Conservation (phyloP, 1,284 basidiomycete species). For the Lentinus polychrous region DNA sequence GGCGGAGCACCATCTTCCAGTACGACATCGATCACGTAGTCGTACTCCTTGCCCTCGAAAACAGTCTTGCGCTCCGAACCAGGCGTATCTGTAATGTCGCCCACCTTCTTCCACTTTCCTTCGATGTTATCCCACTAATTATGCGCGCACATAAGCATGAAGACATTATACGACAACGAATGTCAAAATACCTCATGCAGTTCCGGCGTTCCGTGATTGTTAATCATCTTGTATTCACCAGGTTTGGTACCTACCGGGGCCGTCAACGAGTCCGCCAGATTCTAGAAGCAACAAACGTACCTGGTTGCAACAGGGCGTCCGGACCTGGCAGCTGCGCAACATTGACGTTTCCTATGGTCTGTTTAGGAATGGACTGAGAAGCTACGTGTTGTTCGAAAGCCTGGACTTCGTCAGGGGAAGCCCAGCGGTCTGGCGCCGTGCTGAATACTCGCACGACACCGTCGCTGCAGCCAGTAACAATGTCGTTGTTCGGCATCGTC, state of each 20-base stretch:
- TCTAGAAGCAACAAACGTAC: slow-evolving; percentile 32
- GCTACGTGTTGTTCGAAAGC: slow-evolving; percentile 71
- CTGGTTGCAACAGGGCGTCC: slow-evolving; percentile 73
- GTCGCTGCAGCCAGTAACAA: slow-evolving; percentile 89
- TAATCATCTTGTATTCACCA: slow-evolving; percentile 90
- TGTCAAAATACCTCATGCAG: slow-evolving; percentile 70
- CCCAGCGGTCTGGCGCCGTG: slow-evolving; percentile 65
- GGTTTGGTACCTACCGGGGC: slow-evolving; percentile 70
- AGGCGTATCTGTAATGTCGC: slow-evolving; percentile 93
- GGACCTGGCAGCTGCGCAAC: slow-evolving; percentile 80
- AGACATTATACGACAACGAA: neutral
- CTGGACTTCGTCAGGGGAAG: slow-evolving; percentile 58
- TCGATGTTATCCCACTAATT: slow-evolving; percentile 69
- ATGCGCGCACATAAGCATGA: neutral
- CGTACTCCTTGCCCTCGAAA: slow-evolving; percentile 90
- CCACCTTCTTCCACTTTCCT: slow-evolving; percentile 85
- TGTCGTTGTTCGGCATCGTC: slow-evolving; percentile 81
- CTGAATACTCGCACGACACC: slow-evolving; percentile 87
- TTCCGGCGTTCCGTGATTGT: slow-evolving; percentile 72
- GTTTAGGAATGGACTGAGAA: slow-evolving; percentile 60
- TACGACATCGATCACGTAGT: slow-evolving; percentile 98
- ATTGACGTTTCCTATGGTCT: slow-evolving; percentile 90
- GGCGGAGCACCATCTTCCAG: slow-evolving; percentile 90
- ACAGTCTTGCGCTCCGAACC: slow-evolving; percentile 84
- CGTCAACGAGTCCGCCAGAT: neutral